These are phyloP conservation scores for Penicillium longicatenatum DNA, from an alignment of 495 filamentous ascomycete genomes.

Conservation along the genomic window DNA sequence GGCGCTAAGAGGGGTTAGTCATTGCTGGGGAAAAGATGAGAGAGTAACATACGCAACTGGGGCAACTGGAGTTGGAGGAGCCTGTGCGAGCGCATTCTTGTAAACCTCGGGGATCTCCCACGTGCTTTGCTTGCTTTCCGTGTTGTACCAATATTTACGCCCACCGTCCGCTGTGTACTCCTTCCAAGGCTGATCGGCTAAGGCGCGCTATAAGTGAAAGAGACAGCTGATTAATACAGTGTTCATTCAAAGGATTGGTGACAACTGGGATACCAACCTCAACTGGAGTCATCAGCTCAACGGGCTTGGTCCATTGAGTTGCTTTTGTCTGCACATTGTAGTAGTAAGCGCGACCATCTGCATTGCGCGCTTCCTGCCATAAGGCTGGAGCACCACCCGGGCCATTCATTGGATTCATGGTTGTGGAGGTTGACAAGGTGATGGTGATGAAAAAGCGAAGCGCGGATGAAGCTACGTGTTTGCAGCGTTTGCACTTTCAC, in stretches of 20 bases:
- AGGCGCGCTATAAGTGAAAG: slow-evolving; percentile 61
- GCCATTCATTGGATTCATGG: slow-evolving; percentile 67
- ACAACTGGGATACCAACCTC: slow-evolving; percentile 61
- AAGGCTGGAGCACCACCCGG: slow-evolving; percentile 54
- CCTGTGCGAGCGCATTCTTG: slow-evolving; percentile 67
- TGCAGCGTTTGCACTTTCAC: slow-evolving; percentile 35
- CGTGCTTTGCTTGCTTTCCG: slow-evolving; percentile 84
- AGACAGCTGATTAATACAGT: slow-evolving; percentile 10
- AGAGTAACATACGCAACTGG: slow-evolving; percentile 60
- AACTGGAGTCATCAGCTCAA: slow-evolving; percentile 81
- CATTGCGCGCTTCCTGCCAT: slow-evolving; percentile 83
- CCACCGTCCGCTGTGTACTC: slow-evolving; percentile 86
- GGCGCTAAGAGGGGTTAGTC: slow-evolving; percentile 48
- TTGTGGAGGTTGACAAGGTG: slow-evolving; percentile 14
- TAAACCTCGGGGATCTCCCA: slow-evolving; percentile 94
- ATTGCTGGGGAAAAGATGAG: background rate
- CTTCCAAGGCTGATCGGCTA: slow-evolving; percentile 87
- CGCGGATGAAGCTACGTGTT: slow-evolving; percentile 28
- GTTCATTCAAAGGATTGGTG: background rate
- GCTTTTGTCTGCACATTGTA: slow-evolving; percentile 84
- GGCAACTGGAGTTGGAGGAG: slow-evolving; percentile 35
- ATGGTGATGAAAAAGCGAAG: slow-evolving; percentile 25
- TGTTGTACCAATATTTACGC: slow-evolving; percentile 92
- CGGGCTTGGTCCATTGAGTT: slow-evolving; percentile 93
- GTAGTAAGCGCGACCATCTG: slow-evolving; percentile 90